Evolutionary conservation across 441 rosid genomes (phyloP).

Genomic region (Adansonia grandidieri): DNA sequence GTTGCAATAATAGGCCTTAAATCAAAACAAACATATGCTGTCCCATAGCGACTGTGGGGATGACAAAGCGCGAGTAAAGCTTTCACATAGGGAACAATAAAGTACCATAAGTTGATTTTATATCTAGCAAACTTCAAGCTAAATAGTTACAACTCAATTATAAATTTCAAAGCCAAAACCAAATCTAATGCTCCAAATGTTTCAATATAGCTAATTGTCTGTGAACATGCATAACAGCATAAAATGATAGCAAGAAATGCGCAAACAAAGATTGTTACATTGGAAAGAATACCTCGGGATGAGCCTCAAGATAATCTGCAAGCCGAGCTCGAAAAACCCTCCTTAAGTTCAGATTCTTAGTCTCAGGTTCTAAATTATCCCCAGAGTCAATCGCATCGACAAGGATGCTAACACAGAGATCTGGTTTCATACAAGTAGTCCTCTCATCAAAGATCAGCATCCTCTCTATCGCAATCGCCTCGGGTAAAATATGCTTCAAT

Average conservation of each 20-base stretch:
- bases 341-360: constrained; percentile 49
- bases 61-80: too few species aligned
- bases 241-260: not conserved
- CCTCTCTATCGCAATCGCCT: constrained; percentile 68
- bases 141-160: too few species aligned
- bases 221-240: not conserved
- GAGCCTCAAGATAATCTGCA: constrained; percentile 54
- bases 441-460: constrained; percentile 60
- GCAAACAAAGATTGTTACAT: not conserved
- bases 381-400: constrained; percentile 50
- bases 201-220: not conserved
- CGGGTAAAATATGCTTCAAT: constrained; percentile 70
- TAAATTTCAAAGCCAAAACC: not conserved
- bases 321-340: constrained; percentile 65
- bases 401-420: constrained; percentile 61
- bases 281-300: constrained; percentile 58
- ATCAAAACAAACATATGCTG: too few species aligned
- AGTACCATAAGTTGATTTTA: too few species aligned
- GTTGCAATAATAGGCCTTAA: too few species aligned
- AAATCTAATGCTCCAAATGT: not conserved
- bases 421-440: constrained; percentile 78
- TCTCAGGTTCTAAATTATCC: constrained; percentile 37
- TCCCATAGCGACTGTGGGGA: too few species aligned
- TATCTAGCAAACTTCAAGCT: too few species aligned
- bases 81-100: too few species aligned